phyloP scores from a whole-genome alignment of 371 early-diverging fungal genomes.

The Apophysomyces sp. region DNA sequence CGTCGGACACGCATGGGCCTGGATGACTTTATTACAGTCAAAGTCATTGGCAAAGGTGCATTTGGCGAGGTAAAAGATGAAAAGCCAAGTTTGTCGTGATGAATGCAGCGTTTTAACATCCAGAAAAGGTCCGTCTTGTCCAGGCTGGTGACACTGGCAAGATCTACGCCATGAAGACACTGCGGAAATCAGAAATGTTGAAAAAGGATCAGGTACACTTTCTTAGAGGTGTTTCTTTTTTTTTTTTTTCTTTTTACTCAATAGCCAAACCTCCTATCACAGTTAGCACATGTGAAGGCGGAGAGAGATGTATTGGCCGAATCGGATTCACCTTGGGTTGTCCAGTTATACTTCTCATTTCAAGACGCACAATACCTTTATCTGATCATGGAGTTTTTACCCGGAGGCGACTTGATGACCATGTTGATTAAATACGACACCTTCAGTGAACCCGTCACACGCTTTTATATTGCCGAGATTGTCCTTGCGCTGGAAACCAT shows the following conservation, averaged over 20 bases:
- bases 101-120: not conserved
- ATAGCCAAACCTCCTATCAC: conserved; percentile 24
- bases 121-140: conserved; percentile 80
- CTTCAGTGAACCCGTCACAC: conserved; percentile 95
- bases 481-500: conserved; percentile 94
- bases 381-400: conserved; percentile 97
- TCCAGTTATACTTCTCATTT: conserved; percentile 93
- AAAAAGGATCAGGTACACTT: conserved; percentile 90
- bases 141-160: conserved; percentile 96
- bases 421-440: conserved; percentile 96
- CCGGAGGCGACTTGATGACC: conserved; percentile 98
- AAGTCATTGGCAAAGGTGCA: conserved; percentile 99
- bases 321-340: conserved; percentile 97
- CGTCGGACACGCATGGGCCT: conserved; percentile 90
- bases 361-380: conserved; percentile 95
- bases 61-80: conserved; percentile 88
- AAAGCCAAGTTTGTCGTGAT: not conserved
- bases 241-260: not conserved
- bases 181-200: conserved; percentile 96
- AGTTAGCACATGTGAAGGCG: conserved; percentile 92
- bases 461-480: conserved; percentile 98
- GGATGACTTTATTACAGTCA: conserved; percentile 94
- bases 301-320: conserved; percentile 98
- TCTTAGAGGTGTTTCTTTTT: not conserved
- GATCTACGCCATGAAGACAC: conserved; percentile 97